Percentiles rank a stretch among this genome's conserved stretches.
Conservation (phyloP, 2,329 filamentous ascomycete genomes). For the Aspergillus brunneoviolaceus region DNA sequence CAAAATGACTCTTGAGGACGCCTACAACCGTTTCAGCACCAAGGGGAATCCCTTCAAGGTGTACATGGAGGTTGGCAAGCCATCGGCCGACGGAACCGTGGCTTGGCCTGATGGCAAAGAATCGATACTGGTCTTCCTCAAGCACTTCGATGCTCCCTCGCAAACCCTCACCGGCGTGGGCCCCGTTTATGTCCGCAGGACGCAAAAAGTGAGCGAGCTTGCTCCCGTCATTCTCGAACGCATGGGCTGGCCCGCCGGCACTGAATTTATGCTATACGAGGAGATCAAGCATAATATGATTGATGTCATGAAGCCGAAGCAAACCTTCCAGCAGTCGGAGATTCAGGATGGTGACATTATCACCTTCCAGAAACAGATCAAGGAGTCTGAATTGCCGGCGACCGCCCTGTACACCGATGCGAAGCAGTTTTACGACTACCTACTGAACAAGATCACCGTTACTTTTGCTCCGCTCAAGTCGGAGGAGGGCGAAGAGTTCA, state of each 20-base stretch:
- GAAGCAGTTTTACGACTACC: slow-evolving; percentile 87
- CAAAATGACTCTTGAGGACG: slow-evolving; percentile 75
- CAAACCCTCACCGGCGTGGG: slow-evolving; percentile 76
- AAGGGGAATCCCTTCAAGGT: slow-evolving; percentile 69
- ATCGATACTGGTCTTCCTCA: slow-evolving; percentile 82
- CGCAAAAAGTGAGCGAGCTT: slow-evolving; percentile 84
- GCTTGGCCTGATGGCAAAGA: slow-evolving; percentile 62
- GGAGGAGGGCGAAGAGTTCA: slow-evolving; percentile 64
- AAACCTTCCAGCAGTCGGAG: slow-evolving; percentile 84
- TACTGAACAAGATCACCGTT: slow-evolving; percentile 78
- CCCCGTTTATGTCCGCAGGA: slow-evolving; percentile 82
- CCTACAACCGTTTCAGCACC: slow-evolving; percentile 66
- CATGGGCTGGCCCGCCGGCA: slow-evolving; percentile 82
- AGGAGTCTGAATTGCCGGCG: slow-evolving; percentile 40
- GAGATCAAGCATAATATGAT: slow-evolving; percentile 99
- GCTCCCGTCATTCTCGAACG: slow-evolving; percentile 72
- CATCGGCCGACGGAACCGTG: slow-evolving; percentile 67
- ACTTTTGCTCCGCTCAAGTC: slow-evolving; percentile 68
- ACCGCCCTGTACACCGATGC: slow-evolving; percentile 63
- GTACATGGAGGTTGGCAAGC: slow-evolving; percentile 79
- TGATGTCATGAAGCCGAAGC: slow-evolving; percentile 86
- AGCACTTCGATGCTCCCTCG: slow-evolving; percentile 78
- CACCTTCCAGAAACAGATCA: slow-evolving; percentile 75
- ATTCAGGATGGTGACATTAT: slow-evolving; percentile 97
- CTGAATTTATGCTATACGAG: slow-evolving; percentile 76